Percentiles rank a stretch among this genome's conserved stretches.
These are phyloP conservation scores for Metroxylon sagu DNA, from an alignment of 176 grass and related monocot genomes.

Conservation along the genomic window DNA sequence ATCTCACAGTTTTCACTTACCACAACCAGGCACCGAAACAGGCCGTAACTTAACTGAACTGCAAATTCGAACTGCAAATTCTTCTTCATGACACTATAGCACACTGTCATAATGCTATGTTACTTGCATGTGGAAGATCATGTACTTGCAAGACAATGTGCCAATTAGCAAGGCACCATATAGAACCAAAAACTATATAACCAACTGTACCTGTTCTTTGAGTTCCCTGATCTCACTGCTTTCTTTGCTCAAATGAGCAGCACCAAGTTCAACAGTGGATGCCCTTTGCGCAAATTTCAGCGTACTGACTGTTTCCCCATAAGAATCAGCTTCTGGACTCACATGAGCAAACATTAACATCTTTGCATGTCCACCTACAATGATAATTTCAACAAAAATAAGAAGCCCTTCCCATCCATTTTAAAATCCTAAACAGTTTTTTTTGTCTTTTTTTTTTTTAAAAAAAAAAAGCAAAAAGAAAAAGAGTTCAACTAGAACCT, in stretches of 20 bases:
- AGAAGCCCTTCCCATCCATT: too few relatives aligned
- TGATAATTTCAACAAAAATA: constrained; percentile 17
- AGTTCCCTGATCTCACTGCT: constrained; percentile 74
- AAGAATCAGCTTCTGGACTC: constrained; percentile 60
- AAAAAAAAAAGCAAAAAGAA: not conserved
- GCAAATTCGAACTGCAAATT: too few relatives aligned
- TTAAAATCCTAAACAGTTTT: too few relatives aligned
- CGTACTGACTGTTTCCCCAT: constrained; percentile 68
- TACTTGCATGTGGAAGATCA: too few relatives aligned
- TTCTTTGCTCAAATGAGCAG: constrained; percentile 69
- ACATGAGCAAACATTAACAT: constrained; percentile 79
- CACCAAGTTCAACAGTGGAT: constrained; percentile 73
- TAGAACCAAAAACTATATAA: not conserved
- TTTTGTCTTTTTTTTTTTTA: not conserved
- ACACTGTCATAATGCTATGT: too few relatives aligned
- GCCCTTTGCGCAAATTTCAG: constrained; percentile 90
- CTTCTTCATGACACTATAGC: too few relatives aligned
- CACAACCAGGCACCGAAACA: too few relatives aligned
- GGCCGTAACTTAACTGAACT: too few relatives aligned
- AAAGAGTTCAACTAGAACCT: constrained; percentile 31
- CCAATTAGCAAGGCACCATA: not conserved
- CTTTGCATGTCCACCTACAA: constrained; percentile 67
- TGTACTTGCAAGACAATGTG: not conserved
- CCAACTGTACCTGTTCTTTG: constrained; percentile 61
- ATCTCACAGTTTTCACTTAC: too few relatives aligned